These are phyloP conservation scores for Paecilomyces formosus DNA, from an alignment of 2,329 filamentous ascomycete genomes.

Conservation along the genomic window DNA sequence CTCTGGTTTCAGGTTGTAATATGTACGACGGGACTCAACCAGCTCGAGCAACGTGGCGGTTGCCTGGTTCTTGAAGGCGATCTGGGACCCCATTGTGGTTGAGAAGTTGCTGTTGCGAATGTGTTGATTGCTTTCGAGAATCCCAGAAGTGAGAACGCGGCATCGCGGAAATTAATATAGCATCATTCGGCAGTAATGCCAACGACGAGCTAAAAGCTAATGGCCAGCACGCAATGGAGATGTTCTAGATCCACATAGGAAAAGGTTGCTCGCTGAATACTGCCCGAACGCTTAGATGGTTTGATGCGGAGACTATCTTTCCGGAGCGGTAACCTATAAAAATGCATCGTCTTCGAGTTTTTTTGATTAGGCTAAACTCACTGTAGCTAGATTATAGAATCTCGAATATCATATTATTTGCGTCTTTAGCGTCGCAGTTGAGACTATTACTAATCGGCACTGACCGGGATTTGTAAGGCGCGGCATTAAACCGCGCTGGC, in stretches of 20 bases:
- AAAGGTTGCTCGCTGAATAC: background rate
- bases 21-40: conserved; percentile 15
- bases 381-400: background rate
- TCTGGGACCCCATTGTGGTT: background rate
- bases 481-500: background rate
- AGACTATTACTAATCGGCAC: background rate
- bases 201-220: background rate
- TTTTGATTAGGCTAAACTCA: background rate
- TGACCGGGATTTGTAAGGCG: background rate
- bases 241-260: background rate
- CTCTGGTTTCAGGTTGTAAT: conserved; percentile 24
- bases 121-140: background rate
- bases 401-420: background rate
- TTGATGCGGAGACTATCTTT: background rate
- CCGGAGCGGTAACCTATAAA: background rate
- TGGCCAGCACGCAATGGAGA: background rate
- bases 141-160: background rate
- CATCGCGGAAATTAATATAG: background rate
- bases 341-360: background rate
- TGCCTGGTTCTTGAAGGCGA: background rate
- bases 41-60: background rate
- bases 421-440: background rate
- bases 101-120: background rate
- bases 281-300: background rate
- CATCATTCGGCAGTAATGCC: background rate